Evolutionary conservation across 1,139 yeast species (phyloP).

Genomic region (Kodamaea derodonti): DNA sequence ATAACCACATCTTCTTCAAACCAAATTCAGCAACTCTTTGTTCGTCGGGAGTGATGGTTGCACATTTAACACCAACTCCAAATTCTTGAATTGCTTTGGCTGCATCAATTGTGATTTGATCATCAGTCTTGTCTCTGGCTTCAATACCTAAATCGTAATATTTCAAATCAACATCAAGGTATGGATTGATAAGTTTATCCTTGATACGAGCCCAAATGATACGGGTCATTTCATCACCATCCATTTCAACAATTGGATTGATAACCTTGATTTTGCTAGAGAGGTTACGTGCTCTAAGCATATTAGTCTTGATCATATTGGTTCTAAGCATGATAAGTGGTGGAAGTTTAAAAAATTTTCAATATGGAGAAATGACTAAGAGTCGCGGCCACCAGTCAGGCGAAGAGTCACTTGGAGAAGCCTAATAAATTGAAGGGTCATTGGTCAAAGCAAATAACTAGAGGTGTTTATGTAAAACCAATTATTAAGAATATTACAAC

Average conservation of each 20-base stretch:
- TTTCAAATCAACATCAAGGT: constrained; percentile 80
- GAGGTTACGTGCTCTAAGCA: constrained; percentile 10
- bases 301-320: constrained; percentile 6
- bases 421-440: too few species aligned
- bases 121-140: constrained; percentile 82
- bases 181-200: constrained; percentile 78
- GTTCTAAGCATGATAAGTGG: constrained; percentile 2
- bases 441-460: too few species aligned
- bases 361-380: neutral
- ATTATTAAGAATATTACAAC: too few species aligned
- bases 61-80: constrained; percentile 94
- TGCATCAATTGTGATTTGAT: constrained; percentile 82
- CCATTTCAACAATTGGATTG: constrained; percentile 91
- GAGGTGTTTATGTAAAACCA: too few species aligned
- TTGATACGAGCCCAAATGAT: constrained; percentile 87
- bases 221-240: constrained; percentile 95
- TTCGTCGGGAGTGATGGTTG: constrained; percentile 98
- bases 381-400: neutral
- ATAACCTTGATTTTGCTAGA: constrained; percentile 67
- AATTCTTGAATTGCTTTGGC: constrained; percentile 86
- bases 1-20: constrained; percentile 93
- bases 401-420: too few species aligned
- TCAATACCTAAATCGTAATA: constrained; percentile 88
- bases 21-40: constrained; percentile 86
- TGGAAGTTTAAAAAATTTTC: neutral